Evolutionary conservation across 345 rosid genomes (phyloP), one percentile per base, ranked within the genome.

Genomic region (Excoecaria cochinchinensis): DNA sequence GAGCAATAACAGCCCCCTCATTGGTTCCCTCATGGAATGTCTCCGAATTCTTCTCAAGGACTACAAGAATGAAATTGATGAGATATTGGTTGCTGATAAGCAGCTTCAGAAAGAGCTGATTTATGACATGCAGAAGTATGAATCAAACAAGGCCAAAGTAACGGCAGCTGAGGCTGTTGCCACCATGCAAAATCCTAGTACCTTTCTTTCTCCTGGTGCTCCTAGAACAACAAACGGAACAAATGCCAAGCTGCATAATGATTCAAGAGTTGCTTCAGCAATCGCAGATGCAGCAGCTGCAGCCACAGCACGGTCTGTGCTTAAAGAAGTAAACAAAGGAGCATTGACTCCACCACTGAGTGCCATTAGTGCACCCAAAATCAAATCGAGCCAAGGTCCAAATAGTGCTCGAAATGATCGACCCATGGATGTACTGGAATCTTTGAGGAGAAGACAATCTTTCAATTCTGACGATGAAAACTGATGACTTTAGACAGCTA

Each of bases 71-170:
- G 99, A 92, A 90, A 91, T 95, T 25, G 98, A 92, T 50, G 99
- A 95, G 67, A 93, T 95, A 77, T 71, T 92, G 67, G 86, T 92
- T n/a, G 98, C 99, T 0, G 98, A 95, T 74, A 89, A 86, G 82
- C 97, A 93, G 85, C 97, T 95, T 21, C 98, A 88, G 85, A 93
- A 87, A 75, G 98, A 95, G 85, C 98, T 93, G n/a, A 64, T 90
- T 14, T 93, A 93, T 53, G 99, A 95, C 68, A 95, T 93, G 91
- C 94, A 95, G 81, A 91, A 86, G 69, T 87, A 92, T 60, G 98
- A 95, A 77, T 78, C 93, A 46, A 83, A 81, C 71, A 91, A 84
- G 91, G 90, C 90, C 42, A 84, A 84, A 76, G 73, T 90, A 48
- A 79, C 85, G 31, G 97, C 89, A 56, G 81, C 85, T 24, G 89